Evolutionary conservation across 2,329 filamentous ascomycete genomes (phyloP).

Genomic region (Ilyonectria destructans): DNA sequence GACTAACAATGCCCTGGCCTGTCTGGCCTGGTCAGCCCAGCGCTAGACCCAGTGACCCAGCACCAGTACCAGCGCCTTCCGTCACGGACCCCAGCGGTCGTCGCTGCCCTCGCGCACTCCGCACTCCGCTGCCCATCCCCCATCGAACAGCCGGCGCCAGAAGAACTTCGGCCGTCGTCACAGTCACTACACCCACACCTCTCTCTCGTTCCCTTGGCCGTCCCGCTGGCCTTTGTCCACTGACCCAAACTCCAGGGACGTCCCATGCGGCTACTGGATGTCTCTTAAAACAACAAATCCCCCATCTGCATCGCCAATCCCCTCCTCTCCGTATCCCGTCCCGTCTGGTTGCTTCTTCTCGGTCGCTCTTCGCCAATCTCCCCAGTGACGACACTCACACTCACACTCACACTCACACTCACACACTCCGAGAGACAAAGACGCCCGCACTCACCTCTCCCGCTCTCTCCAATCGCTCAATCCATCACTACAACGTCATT

Average conservation of each 20-base stretch:
- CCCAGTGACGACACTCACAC: slow-evolving; percentile 23
- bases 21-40: slow-evolving; percentile 15
- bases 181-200: slow-evolving; percentile 31
- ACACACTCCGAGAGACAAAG: background rate
- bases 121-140: slow-evolving; percentile 21
- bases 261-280: slow-evolving; percentile 22
- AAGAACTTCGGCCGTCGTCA: background rate
- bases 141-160: slow-evolving; percentile 8
- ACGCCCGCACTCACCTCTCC: slow-evolving; percentile 1
- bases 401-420: slow-evolving; percentile 11
- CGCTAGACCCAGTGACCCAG: slow-evolving; percentile 24
- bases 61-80: slow-evolving; percentile 20
- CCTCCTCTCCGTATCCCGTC: slow-evolving; percentile 21
- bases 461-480: slow-evolving; percentile 22
- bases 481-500: slow-evolving; percentile 28
- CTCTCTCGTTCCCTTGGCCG: slow-evolving; percentile 3
- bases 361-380: slow-evolving; percentile 17
- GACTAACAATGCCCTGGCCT: background rate
- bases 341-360: slow-evolving; percentile 16
- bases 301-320: slow-evolving; percentile 27
- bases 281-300: slow-evolving; percentile 31
- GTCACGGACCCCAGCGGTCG: slow-evolving; percentile 18
- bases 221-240: slow-evolving; percentile 16
- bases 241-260: slow-evolving; percentile 30
- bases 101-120: slow-evolving; percentile 30